These are phyloP conservation scores for Colletotrichum sp. DNA, from an alignment of 2,329 filamentous ascomycete species.

Conservation along the genomic window DNA sequence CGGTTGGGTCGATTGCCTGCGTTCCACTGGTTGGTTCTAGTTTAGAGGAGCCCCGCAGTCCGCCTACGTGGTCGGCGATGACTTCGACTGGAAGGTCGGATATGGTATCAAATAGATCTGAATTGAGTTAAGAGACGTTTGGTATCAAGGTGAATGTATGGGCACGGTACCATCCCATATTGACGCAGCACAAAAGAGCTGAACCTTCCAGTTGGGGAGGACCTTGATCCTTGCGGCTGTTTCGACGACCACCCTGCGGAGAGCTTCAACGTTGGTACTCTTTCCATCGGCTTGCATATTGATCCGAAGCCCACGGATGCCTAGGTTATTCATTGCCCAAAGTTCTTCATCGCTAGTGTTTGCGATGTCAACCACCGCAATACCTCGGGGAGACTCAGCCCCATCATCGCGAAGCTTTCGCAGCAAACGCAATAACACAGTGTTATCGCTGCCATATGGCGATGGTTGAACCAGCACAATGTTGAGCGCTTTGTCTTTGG, in stretches of 20 bases:
- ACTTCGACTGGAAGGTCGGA: neutral
- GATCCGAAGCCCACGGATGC: neutral
- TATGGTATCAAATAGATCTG: neutral
- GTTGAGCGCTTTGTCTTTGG: neutral
- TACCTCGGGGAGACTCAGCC: neutral
- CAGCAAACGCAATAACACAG: neutral
- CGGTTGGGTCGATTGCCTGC: neutral
- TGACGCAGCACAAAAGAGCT: neutral
- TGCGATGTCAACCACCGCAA: neutral
- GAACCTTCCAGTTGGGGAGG: neutral
- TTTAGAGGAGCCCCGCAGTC: neutral
- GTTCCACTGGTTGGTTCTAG: neutral
- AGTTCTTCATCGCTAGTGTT: neutral
- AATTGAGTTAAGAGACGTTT: neutral
- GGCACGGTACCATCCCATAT: neutral
- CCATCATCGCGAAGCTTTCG: neutral
- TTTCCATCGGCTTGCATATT: neutral
- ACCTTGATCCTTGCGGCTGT: neutral
- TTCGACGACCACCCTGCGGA: neutral
- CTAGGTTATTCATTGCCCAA: neutral
- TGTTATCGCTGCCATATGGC: neutral
- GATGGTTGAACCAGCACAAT: neutral
- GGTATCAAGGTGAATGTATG: neutral
- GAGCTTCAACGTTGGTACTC: neutral
- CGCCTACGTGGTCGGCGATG: constrained; percentile 8